A percentile compares a stretch with the other conserved stretches of the same genome.
phyloP scores from a whole-genome alignment of 352 stramenopile species.

The Pythium volutum region DNA sequence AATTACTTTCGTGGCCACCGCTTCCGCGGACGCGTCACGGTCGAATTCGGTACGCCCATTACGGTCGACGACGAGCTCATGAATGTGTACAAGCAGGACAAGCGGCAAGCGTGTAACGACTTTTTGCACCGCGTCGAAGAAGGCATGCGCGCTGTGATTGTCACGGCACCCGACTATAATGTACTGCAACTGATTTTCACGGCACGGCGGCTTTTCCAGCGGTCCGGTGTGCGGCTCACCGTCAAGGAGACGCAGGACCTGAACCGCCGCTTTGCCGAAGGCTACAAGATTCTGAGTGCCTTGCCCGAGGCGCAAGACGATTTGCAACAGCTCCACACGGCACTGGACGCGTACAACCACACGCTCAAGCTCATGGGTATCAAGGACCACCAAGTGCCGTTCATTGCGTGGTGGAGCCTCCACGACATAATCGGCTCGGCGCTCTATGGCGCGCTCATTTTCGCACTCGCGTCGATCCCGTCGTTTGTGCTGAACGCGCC shows the following conservation, averaged over 20 bases:
- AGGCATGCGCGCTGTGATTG: constrained; percentile 91
- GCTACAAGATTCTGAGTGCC: constrained; percentile 82
- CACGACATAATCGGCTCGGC: constrained; percentile 89
- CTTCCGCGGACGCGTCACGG: constrained; percentile 95
- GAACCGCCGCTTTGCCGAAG: constrained; percentile 89
- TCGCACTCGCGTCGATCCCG: constrained; percentile 88
- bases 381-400: constrained; percentile 89
- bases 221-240: constrained; percentile 76
- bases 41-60: constrained; percentile 96
- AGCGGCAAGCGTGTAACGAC: constrained; percentile 74
- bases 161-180: constrained; percentile 97
- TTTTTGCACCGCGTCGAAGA: constrained; percentile 84
- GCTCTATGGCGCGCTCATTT: constrained; percentile 79
- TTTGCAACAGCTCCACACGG: constrained; percentile 55
- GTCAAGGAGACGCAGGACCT: constrained; percentile 91
- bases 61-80: constrained; percentile 79
- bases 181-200: constrained; percentile 95
- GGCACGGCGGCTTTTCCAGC: constrained; percentile 93
- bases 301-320: constrained; percentile 60
- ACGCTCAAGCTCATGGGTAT: constrained; percentile 85
- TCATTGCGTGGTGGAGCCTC: constrained; percentile 86
- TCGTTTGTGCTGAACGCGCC: constrained; percentile 90
- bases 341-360: constrained; percentile 85
- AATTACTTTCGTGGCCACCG: constrained; percentile 98
- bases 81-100: constrained; percentile 87